Evolutionary conservation across 2,329 filamentous ascomycete genomes (phyloP).

Genomic region (Penicillium sp.): DNA sequence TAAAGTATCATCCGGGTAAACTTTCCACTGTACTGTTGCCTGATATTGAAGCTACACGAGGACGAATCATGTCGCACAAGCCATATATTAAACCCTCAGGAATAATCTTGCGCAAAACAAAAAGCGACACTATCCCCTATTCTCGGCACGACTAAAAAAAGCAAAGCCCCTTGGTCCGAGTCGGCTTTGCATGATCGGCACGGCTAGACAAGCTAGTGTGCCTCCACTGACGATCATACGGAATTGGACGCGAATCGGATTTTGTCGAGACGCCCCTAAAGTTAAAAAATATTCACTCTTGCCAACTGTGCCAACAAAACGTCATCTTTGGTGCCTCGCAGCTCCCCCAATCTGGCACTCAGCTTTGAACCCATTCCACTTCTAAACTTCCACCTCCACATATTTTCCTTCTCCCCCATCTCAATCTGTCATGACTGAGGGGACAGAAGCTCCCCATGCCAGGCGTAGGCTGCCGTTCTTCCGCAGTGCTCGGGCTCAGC

Average conservation of each 20-base stretch:
- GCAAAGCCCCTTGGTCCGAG: neutral
- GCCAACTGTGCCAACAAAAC: neutral
- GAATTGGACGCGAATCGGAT: neutral
- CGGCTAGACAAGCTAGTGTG: neutral
- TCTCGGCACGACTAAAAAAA: neutral
- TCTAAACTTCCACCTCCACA: neutral
- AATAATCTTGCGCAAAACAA: too few relatives aligned
- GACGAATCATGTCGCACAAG: too few relatives aligned
- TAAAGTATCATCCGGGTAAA: neutral
- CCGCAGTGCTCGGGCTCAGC: constrained; percentile 19
- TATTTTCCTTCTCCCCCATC: neutral
- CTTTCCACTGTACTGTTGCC: neutral
- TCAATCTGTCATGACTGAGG: constrained; percentile 12
- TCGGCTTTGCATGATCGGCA: neutral
- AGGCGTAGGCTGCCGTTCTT: constrained; percentile 28
- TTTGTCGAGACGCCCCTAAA: neutral
- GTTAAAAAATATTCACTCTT: neutral
- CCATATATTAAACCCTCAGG: too few relatives aligned
- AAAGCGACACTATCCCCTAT: too few relatives aligned
- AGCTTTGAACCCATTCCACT: neutral
- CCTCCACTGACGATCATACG: neutral
- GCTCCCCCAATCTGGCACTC: neutral
- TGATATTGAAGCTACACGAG: neutral
- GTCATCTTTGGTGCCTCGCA: neutral
- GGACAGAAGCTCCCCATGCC: constrained; percentile 22